These are phyloP conservation scores for Verticillium longisporum DNA, from an alignment of 2,329 filamentous ascomycete genomes.

Conservation along the genomic window DNA sequence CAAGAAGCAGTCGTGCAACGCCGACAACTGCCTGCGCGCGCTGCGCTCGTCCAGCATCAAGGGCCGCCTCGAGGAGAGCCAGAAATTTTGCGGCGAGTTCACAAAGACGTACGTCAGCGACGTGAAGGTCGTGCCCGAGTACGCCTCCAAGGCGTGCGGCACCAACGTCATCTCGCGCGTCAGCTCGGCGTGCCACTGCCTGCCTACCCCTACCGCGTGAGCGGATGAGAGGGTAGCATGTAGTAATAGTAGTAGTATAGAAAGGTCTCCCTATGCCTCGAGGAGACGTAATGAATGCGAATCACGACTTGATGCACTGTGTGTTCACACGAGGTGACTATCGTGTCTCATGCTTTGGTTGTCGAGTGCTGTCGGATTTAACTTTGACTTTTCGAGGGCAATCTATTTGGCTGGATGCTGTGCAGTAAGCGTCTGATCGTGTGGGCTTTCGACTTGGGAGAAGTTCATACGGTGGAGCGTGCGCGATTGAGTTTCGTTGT, in stretches of 20 bases:
- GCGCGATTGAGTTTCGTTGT: too few species aligned
- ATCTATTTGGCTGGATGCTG: too few species aligned
- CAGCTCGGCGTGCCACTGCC: conserved; percentile 8
- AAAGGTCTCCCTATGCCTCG: not conserved
- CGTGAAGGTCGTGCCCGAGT: conserved; percentile 2
- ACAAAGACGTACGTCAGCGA: conserved; percentile 1
- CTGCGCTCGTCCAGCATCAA: conserved; percentile 5
- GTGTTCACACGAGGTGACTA: too few species aligned
- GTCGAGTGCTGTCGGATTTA: too few species aligned
- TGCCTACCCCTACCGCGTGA: conserved; percentile 3
- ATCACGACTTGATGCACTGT: not conserved
- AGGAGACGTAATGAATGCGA: not conserved
- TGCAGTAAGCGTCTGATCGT: too few species aligned
- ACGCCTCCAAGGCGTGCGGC: conserved; percentile 4
- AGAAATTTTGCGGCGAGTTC: conserved; percentile 8
- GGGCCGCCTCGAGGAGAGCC: conserved; percentile 8
- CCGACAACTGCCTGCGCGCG: conserved; percentile 10
- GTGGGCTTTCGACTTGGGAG: too few species aligned
- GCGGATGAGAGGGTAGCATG: not conserved
- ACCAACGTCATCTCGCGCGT: conserved; percentile 9
- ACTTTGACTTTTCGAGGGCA: too few species aligned
- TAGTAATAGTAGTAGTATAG: not conserved
- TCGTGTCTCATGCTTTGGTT: too few species aligned
- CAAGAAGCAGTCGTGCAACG: conserved; percentile 6
- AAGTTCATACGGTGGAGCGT: too few species aligned